phyloP scores from a whole-genome alignment of 2,329 filamentous ascomycete genomes.

The Chlorencoelia australis region DNA sequence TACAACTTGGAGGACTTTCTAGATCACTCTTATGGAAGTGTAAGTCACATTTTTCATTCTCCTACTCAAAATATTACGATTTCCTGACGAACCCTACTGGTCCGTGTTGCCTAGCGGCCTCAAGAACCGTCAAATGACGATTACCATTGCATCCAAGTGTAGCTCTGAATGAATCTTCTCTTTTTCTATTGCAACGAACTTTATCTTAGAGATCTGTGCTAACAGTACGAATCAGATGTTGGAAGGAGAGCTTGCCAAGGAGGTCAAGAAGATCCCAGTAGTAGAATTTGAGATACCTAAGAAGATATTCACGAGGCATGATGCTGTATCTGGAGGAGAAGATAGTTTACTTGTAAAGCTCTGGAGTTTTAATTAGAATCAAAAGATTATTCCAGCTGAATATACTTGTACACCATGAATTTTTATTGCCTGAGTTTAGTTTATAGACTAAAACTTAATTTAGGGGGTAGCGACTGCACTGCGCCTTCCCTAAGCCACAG shows the following conservation, averaged over 20 bases:
- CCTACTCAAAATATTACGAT: conserved; percentile 3
- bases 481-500: too few species aligned
- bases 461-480: too few species aligned
- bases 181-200: conserved; percentile 4
- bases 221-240: conserved; percentile 49
- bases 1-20: conserved; percentile 97
- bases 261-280: conserved; percentile 75
- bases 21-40: conserved; percentile 81
- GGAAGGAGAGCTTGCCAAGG: conserved; percentile 72
- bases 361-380: conserved; percentile 42
- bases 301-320: conserved; percentile 33
- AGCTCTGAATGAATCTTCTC: conserved; percentile 54
- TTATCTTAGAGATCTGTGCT: conserved; percentile 17
- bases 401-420: not conserved
- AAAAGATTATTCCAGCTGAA: not conserved
- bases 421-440: too few species aligned
- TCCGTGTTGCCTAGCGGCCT: conserved; percentile 93
- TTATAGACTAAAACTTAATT: too few species aligned
- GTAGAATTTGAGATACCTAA: conserved; percentile 86
- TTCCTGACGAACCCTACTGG: conserved; percentile 78
- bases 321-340: conserved; percentile 35
- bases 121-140: conserved; percentile 84
- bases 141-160: conserved; percentile 62
- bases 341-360: conserved; percentile 49
- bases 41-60: conserved; percentile 40